Percentiles rank a stretch among this genome's conserved stretches.
Conservation (phyloP, 441 rosid genomes). For the Metrosideros polymorpha region DNA sequence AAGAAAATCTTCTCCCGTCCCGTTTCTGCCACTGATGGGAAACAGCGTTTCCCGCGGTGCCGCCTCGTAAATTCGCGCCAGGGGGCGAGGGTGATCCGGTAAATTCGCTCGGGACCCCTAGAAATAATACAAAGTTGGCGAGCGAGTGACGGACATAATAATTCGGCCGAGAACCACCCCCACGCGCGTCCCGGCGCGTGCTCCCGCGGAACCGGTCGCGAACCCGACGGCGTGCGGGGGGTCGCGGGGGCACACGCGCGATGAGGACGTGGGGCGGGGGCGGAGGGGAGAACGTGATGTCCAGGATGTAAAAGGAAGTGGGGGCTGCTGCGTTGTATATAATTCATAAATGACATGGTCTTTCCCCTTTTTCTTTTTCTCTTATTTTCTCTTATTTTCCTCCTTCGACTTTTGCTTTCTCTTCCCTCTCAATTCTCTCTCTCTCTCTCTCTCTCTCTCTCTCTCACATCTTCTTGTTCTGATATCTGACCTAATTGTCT, state of each 20-base stretch:
- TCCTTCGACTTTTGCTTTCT: slow-evolving; percentile 27
- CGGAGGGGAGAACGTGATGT: slow-evolving; percentile 4
- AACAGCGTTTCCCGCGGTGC: not conserved
- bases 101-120: not conserved
- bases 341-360: slow-evolving; percentile 27
- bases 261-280: not conserved
- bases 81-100: not conserved
- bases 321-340: slow-evolving; percentile 22
- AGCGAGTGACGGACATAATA: slow-evolving; percentile 32
- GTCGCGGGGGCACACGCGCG: not conserved
- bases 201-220: fast-evolving
- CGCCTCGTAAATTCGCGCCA: not conserved
- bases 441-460: slow-evolving; percentile 10
- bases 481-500: slow-evolving; percentile 33
- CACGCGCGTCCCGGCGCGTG: slow-evolving; percentile 20
- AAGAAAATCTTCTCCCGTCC: slow-evolving; percentile 15
- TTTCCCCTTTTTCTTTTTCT: not conserved
- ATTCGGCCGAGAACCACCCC: not conserved
- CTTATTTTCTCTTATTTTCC: not conserved
- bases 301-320: slow-evolving; percentile 6
- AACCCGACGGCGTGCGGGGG: not conserved
- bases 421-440: slow-evolving; percentile 20
- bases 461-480: not conserved
- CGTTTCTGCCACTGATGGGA: slow-evolving; percentile 28
- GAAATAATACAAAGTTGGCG: slow-evolving; percentile 33